Evolutionary conservation across 2,329 filamentous ascomycete species (phyloP), one percentile per base, ranked within the genome.

Genomic region (Lachnellula hyalina): DNA sequence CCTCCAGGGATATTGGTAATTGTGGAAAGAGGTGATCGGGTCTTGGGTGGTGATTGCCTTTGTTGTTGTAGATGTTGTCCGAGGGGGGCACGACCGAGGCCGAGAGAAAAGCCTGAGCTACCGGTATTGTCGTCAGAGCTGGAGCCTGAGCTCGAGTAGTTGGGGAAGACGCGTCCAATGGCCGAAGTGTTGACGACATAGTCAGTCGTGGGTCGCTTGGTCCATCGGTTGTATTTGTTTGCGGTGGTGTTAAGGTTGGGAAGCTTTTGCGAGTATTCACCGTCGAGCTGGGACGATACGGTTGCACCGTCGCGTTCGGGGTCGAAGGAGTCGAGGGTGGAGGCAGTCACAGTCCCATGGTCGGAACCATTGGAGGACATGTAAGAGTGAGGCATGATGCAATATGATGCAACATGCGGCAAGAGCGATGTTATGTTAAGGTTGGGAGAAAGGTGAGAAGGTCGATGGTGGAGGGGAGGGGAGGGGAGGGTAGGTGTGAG

Each of bases 81-180:
- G 57, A 73, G 73, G 21, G 71, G 67, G 34, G 77, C 82, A 52
- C 83, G 75, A 46, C 78, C 81, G 34, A 82, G 66, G 63, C 86
- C 82, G 53, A 85, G 73, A 2, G 80, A 83, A 56, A 77, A 71
- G 19, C 41, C 12, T 9, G 41, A 44, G 11, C 19, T 44, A 11
- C n/a, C 8, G 40, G 40, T 44, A 50, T 73, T 74, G 49, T 76
- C 73, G 41, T 69, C 69, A 19, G 70, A 64, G 54, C 72, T 68
- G 4, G 76, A 74, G 41, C 69, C 69, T 17, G 70, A 64, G 54
- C 72, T 68, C 5, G 76, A 74, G 59, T 79, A 78, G 42, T 78
- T 72, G 32, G 76, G 75, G 56, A 79, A 76, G 19, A 73, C 73
- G 50, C 68, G 69, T 46, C 73, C 72, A 40, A 78, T 67, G 12